A percentile compares a stretch with the other conserved stretches of the same genome.
phyloP scores from a whole-genome alignment of 2,329 filamentous ascomycete species.

The Ascochyta pisi region DNA sequence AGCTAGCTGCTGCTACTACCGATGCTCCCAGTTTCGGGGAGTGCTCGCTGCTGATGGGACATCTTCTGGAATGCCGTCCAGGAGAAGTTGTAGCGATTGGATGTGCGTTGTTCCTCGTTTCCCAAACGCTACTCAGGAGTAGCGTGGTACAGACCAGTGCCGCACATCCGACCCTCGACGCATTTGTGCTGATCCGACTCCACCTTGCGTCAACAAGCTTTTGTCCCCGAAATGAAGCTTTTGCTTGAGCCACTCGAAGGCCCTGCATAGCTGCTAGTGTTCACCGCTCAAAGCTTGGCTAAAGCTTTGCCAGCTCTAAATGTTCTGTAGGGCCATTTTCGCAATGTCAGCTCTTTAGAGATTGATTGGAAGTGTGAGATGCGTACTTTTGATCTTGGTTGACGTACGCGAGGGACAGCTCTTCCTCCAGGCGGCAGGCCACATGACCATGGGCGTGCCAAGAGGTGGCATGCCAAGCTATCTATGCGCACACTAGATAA shows the following conservation, averaged over 20 bases:
- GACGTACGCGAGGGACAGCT: neutral
- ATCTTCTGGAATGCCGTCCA: neutral
- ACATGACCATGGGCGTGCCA: too few species aligned
- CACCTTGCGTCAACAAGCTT: conserved; percentile 15
- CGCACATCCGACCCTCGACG: conserved; percentile 11
- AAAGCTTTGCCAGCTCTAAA: conserved; percentile 8
- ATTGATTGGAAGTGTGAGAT: neutral
- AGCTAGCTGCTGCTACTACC: neutral
- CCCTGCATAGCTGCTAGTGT: neutral
- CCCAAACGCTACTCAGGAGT: neutral
- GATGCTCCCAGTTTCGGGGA: neutral
- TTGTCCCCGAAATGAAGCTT: conserved; percentile 12
- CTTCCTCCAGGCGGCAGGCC: too few species aligned
- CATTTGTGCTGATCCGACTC: conserved; percentile 6
- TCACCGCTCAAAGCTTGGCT: conserved; percentile 9
- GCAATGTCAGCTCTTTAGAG: neutral
- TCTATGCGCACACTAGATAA: too few species aligned
- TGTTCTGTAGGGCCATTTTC: neutral
- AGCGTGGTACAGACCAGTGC: conserved; percentile 7
- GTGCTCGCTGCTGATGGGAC: neutral
- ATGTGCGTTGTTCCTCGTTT: neutral
- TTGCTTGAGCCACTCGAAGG: neutral
- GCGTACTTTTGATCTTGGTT: neutral
- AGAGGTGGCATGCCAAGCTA: too few species aligned
- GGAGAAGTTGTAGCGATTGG: neutral